Percentiles rank a stretch among this genome's conserved stretches.
Conservation (phyloP, 2,329 filamentous ascomycete species). For the Fusarium incarnatum region DNA sequence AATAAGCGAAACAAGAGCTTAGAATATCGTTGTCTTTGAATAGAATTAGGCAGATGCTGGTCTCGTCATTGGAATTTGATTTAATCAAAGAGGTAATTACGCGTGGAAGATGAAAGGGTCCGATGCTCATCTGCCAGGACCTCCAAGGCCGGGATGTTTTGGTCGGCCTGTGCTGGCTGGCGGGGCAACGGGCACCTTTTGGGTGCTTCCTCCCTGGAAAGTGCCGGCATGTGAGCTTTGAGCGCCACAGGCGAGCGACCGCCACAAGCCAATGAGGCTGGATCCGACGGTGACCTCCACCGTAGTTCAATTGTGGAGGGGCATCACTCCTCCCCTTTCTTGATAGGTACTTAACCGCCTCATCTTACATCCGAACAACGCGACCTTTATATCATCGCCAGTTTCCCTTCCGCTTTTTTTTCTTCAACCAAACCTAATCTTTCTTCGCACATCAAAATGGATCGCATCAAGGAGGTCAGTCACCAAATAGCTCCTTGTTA, state of each 20-base stretch:
- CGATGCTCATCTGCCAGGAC: constrained; percentile 13
- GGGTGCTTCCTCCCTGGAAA: constrained; percentile 17
- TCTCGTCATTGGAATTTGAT: constrained; percentile 25
- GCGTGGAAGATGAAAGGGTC: constrained; percentile 32
- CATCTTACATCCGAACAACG: constrained; percentile 50
- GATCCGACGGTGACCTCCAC: constrained; percentile 38
- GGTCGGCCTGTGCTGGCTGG: constrained; percentile 42
- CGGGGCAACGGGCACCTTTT: constrained; percentile 46
- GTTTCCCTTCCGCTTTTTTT: constrained; percentile 32
- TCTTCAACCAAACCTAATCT: constrained; percentile 17
- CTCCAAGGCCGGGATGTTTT: constrained; percentile 38
- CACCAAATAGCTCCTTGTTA: constrained; percentile 36
- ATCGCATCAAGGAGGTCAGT: constrained; percentile 90
- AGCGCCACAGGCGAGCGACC: constrained; percentile 44
- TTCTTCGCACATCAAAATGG: constrained; percentile 66
- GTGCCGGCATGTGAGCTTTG: constrained; percentile 30
- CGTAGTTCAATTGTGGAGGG: constrained; percentile 51
- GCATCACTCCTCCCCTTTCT: constrained; percentile 54
- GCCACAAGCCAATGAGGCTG: constrained; percentile 49
- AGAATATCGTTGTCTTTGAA: constrained; percentile 18
- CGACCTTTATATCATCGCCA: constrained; percentile 48
- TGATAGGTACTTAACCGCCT: constrained; percentile 48
- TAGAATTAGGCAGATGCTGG: constrained; percentile 21
- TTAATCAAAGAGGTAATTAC: constrained; percentile 37
- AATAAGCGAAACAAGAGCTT: constrained; percentile 23